Percentiles rank a stretch among this genome's conserved stretches.
Conservation (phyloP, 192 early-diverging fungal species). For the Allomyces javanicus region DNA sequence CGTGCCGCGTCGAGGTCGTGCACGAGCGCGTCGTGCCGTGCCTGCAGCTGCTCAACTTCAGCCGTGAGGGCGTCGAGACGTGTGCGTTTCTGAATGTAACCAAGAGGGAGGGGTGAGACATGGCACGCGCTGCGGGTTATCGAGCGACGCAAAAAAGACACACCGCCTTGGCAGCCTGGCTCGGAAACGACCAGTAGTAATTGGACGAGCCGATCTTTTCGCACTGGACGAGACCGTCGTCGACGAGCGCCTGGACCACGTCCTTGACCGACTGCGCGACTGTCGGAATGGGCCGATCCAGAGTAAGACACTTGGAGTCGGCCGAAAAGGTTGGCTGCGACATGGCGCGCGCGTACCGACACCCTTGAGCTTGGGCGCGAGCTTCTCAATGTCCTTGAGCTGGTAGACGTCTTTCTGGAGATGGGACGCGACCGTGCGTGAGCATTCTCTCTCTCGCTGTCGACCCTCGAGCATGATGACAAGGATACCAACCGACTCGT, state of each 20-base stretch:
- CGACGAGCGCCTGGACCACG: constrained; percentile 57
- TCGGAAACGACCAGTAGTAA: constrained; percentile 82
- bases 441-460: too few relatives aligned
- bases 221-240: constrained; percentile 51
- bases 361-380: constrained; percentile 42
- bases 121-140: not conserved
- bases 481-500: constrained; percentile 10
- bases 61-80: constrained; percentile 26
- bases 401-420: constrained; percentile 46
- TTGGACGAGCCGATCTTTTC: constrained; percentile 84
- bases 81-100: constrained; percentile 19
- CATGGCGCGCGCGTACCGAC: not conserved
- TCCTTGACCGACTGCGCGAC: constrained; percentile 65
- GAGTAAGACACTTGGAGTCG: not conserved
- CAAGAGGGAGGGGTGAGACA: not conserved
- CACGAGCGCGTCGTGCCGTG: constrained; percentile 22
- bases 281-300: constrained; percentile 3
- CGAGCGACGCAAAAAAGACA: constrained; percentile 3
- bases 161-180: constrained; percentile 32
- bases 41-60: constrained; percentile 23
- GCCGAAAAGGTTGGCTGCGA: too few relatives aligned
- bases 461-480: too few relatives aligned
- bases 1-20: constrained; percentile 22
- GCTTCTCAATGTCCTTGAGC: constrained; percentile 67
- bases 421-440: not conserved